Percentiles rank a stretch among this genome's conserved stretches.
phyloP scores from a whole-genome alignment of 2,329 filamentous ascomycete genomes.

The Hypocreales sp. region DNA sequence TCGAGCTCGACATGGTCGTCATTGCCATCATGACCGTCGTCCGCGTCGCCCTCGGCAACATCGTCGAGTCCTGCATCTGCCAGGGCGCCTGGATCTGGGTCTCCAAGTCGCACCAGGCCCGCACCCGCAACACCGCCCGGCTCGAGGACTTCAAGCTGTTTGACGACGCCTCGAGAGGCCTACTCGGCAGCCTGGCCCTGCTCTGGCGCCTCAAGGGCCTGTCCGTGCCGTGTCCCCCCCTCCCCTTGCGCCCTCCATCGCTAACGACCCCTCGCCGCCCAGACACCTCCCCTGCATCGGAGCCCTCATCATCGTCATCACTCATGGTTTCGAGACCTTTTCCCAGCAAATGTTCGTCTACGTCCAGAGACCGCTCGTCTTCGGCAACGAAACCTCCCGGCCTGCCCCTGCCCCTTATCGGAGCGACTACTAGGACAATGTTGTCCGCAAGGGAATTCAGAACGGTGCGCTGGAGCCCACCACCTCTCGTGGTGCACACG shows the following conservation, averaged over 20 bases:
- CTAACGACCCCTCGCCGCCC: conserved; percentile 1
- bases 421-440: conserved; percentile 19
- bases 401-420: conserved; percentile 13
- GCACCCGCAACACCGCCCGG: conserved; percentile 14
- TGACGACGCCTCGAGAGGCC: conserved; percentile 19
- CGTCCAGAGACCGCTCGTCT: conserved; percentile 10
- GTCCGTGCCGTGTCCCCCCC: conserved; percentile 10
- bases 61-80: conserved; percentile 19
- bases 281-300: conserved; percentile 23
- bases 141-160: conserved; percentile 23
- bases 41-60: conserved; percentile 17
- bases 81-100: conserved; percentile 25
- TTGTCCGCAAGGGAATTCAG: conserved; percentile 9
- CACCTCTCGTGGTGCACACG: too few relatives aligned
- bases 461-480: not conserved
- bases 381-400: conserved; percentile 5
- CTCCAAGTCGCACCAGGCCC: conserved; percentile 15
- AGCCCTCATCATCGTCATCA: conserved; percentile 17
- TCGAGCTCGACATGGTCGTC: conserved; percentile 18
- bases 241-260: conserved; percentile 1
- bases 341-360: conserved; percentile 22
- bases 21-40: conserved; percentile 21
- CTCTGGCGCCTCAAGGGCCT: conserved; percentile 19
- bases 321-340: conserved; percentile 22
- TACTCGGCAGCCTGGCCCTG: conserved; percentile 17